Base-by-base conservation (phyloP, 1,284 basidiomycete species). In the Rhizoctonia solani region DNA sequence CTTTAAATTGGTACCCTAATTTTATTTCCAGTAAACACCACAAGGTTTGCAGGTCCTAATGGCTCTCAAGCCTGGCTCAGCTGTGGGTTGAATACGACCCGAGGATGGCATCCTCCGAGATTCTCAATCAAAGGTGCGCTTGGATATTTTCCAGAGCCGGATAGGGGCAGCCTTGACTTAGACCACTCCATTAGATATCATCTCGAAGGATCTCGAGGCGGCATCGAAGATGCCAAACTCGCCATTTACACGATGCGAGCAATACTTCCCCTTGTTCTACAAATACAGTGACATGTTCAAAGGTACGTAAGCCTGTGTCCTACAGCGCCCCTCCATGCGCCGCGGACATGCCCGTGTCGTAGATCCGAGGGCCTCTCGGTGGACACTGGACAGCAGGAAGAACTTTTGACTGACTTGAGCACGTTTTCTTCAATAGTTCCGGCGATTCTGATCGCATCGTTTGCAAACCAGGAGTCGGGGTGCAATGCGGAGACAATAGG, bases 391-490 rank as follows among this genome's bases (percentile, higher is more conserved):
- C n/a, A 13, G 47, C 56, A 39, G 30, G 34, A 42, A n/a, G 37
- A 39, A 39, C 37, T n/a, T n/a, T 39, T 8, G 37, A 39, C 37
- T 16, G 9, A 39, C 8, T 39, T 39, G 37, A 41, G 25, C 30
- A 34, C 23, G 54, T 13, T 21, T 42, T 4, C 23, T 29, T 44
- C 66, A 6, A 49, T 68, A 84, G 82, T 85, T 44, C 87, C 87
- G 21, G 75, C 90, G 2, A 90, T 93, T 74, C 78, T 95, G 71
- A 77, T 95, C 49, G 92, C 93, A 3, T 83, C 92, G 0, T 89
- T 95, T 71, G 92, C 92, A 37, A 89, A 95, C 86, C 87, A 89
- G 75, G 89, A 90, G 77, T 86, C 85, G 46, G 79, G 82, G 52
- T 95, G 93, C 80, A 85, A 89, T 71, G 82, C 87, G 1, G 68